phyloP scores from a whole-genome alignment of 1,284 basidiomycete species.

The Microbotryum scabiosae region DNA sequence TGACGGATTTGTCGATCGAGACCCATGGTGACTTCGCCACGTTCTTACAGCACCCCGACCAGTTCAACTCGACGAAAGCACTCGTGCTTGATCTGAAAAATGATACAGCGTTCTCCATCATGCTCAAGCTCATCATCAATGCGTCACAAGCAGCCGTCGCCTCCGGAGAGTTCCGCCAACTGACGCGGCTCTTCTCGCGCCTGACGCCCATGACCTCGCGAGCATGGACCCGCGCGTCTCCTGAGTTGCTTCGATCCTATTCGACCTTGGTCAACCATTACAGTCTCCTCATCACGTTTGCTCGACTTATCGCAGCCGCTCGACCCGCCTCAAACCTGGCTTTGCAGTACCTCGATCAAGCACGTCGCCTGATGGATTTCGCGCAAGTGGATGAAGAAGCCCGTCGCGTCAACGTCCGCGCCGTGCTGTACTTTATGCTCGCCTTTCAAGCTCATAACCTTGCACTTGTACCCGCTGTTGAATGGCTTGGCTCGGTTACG shows the following conservation, averaged over 20 bases:
- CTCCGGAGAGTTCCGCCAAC: constrained; percentile 31
- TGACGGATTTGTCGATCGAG: constrained; percentile 69
- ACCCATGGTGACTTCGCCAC: constrained; percentile 58
- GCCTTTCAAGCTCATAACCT: constrained; percentile 56
- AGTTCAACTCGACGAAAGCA: constrained; percentile 46
- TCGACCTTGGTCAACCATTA: constrained; percentile 83
- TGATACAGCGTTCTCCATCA: constrained; percentile 70
- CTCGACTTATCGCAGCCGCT: constrained; percentile 61
- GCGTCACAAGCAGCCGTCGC: constrained; percentile 45
- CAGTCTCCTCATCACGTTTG: constrained; percentile 63
- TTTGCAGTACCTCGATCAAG: constrained; percentile 52
- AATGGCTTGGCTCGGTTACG: constrained; percentile 62
- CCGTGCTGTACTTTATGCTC: constrained; percentile 64
- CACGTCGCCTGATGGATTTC: constrained; percentile 61
- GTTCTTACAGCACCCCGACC: constrained; percentile 60
- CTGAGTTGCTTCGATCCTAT: constrained; percentile 50
- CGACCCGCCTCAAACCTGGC: constrained; percentile 58
- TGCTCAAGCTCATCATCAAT: constrained; percentile 64
- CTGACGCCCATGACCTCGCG: constrained; percentile 63
- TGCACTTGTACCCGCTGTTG: constrained; percentile 51
- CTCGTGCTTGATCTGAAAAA: constrained; percentile 46
- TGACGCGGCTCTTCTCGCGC: constrained; percentile 68
- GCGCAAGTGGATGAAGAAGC: constrained; percentile 59
- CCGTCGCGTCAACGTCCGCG: constrained; percentile 64
- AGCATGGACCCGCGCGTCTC: constrained; percentile 52